phyloP scores from a whole-genome alignment of 345 rosid species.

The Aquilaria sinensis region DNA sequence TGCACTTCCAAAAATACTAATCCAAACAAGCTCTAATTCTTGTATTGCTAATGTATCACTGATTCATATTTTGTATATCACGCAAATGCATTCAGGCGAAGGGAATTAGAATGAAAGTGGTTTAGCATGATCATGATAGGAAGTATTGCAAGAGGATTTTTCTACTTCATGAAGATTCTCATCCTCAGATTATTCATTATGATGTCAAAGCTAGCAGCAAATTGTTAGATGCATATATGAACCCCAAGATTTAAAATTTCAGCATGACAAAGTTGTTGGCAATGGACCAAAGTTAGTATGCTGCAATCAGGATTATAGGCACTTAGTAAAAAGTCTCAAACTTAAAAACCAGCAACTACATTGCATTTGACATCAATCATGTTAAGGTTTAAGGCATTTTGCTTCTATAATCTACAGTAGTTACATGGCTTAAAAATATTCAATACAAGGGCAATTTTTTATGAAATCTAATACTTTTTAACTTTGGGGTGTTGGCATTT shows the following conservation, averaged over 20 bases:
- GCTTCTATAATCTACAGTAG: slow-evolving; percentile 19
- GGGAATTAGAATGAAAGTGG: slow-evolving; percentile 20
- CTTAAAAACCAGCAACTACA: background rate
- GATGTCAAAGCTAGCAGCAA: slow-evolving; percentile 31
- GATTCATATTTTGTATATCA: too few relatives aligned
- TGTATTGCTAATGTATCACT: too few relatives aligned
- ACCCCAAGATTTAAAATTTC: slow-evolving; percentile 32
- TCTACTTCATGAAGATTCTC: slow-evolving; percentile 35
- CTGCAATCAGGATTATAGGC: slow-evolving; percentile 19
- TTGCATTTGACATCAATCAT: background rate
- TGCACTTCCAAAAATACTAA: too few relatives aligned
- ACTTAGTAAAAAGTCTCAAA: slow-evolving; percentile 16
- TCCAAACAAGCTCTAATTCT: too few relatives aligned
- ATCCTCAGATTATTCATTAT: slow-evolving; percentile 27
- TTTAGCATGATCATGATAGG: slow-evolving; percentile 19
- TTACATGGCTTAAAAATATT: slow-evolving; percentile 37
- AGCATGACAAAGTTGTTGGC: slow-evolving; percentile 28
- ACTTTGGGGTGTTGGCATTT: slow-evolving; percentile 29
- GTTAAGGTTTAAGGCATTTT: background rate
- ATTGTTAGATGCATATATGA: slow-evolving; percentile 24
- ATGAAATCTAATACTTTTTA: slow-evolving; percentile 28
- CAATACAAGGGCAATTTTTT: slow-evolving; percentile 25
- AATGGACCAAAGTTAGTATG: slow-evolving; percentile 8
- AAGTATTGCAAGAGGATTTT: slow-evolving; percentile 28
- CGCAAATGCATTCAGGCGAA: slow-evolving; percentile 16